Evolutionary conservation across 768 basidiomycete genomes (phyloP).

Genomic region (Boletus pseudo-olivaceus): DNA sequence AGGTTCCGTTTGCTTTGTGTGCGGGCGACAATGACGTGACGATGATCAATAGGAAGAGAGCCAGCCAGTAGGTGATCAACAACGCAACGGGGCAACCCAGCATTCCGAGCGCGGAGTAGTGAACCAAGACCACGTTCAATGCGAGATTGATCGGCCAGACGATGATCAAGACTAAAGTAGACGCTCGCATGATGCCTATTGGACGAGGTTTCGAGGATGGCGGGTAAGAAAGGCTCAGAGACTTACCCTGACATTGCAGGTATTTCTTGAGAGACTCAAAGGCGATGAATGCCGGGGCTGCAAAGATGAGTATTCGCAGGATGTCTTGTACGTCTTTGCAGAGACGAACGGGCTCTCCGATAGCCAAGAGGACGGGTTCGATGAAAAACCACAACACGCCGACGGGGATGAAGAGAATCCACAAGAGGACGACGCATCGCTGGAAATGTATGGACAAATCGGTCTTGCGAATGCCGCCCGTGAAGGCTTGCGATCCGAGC

Average conservation of each 20-base stretch:
- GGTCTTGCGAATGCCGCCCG: constrained; percentile 53
- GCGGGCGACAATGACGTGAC: constrained; percentile 47
- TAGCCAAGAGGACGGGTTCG: constrained; percentile 55
- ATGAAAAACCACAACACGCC: constrained; percentile 61
- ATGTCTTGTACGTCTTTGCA: constrained; percentile 61
- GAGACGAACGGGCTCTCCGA: constrained; percentile 59
- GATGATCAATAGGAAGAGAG: constrained; percentile 52
- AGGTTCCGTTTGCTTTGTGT: constrained; percentile 56
- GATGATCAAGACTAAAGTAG: constrained; percentile 60
- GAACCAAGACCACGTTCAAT: constrained; percentile 59
- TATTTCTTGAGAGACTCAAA: constrained; percentile 80
- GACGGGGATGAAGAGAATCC: constrained; percentile 62
- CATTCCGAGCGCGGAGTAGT: constrained; percentile 58
- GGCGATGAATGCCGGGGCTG: constrained; percentile 69
- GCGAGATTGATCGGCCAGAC: constrained; percentile 64
- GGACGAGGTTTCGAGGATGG: not conserved
- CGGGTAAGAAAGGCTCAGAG: not conserved
- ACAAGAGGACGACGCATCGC: constrained; percentile 62
- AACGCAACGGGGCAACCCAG: constrained; percentile 67
- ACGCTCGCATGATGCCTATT: constrained; percentile 70
- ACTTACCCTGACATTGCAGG: constrained; percentile 70
- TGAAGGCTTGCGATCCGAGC: constrained; percentile 74
- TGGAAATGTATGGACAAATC: constrained; percentile 72
- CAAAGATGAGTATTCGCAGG: constrained; percentile 59
- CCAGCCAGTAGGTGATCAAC: constrained; percentile 67